Percentiles rank a stretch among this genome's conserved stretches.
Conservation (phyloP, 305 asterid species). For the Euphrasia arctica region DNA sequence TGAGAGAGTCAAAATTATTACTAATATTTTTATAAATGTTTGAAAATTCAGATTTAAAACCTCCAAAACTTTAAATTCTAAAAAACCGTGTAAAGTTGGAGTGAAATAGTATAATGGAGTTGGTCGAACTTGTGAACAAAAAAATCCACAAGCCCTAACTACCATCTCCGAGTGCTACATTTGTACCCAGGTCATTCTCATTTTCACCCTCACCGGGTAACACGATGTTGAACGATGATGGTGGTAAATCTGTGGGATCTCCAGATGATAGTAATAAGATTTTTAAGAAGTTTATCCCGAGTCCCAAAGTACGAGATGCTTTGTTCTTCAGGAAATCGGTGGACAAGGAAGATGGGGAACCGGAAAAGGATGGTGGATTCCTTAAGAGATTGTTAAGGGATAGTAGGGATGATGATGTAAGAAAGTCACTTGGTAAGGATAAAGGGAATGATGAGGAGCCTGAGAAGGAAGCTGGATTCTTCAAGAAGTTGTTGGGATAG, state of each 20-base stretch:
- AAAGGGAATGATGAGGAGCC: slow-evolving; percentile 43
- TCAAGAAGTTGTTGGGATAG: slow-evolving; percentile 67
- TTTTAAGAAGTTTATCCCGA: slow-evolving; percentile 73
- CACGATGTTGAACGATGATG: slow-evolving; percentile 46
- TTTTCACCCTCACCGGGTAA: slow-evolving; percentile 55
- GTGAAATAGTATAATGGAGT: too few relatives aligned
- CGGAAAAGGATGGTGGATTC: slow-evolving; percentile 74
- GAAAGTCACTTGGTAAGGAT: slow-evolving; percentile 45
- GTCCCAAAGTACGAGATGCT: slow-evolving; percentile 73
- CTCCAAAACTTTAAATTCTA: too few relatives aligned
- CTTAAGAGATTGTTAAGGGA: slow-evolving; percentile 74
- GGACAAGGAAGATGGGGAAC: slow-evolving; percentile 69
- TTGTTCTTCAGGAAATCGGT: slow-evolving; percentile 71
- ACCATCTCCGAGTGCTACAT: slow-evolving; percentile 50
- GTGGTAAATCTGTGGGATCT: slow-evolving; percentile 40
- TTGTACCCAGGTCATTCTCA: slow-evolving; percentile 45
- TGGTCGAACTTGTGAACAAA: too few relatives aligned
- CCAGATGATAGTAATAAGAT: slow-evolving; percentile 74
- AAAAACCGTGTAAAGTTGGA: too few relatives aligned
- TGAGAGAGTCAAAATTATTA: too few relatives aligned
- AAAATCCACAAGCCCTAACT: too few relatives aligned
- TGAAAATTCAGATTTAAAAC: too few relatives aligned
- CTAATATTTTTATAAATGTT: too few relatives aligned
- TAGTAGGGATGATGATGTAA: slow-evolving; percentile 55
- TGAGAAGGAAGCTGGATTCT: slow-evolving; percentile 62